Percentiles rank a stretch among this genome's conserved stretches.
Conservation (phyloP, 23 red algal species). For the Chondrus crispus region DNA sequence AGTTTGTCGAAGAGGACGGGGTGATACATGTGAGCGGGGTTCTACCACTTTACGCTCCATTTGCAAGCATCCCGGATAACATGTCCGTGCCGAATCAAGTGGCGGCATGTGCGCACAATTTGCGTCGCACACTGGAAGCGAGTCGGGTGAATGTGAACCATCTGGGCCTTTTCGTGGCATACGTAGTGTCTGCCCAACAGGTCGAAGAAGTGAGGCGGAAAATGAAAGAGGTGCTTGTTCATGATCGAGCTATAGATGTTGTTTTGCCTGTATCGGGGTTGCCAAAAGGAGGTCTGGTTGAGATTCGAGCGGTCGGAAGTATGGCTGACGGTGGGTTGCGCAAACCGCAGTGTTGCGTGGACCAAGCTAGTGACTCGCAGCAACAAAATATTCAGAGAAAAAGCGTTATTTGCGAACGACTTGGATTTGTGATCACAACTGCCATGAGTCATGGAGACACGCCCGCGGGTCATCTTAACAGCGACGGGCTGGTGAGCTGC, state of each 20-base stretch:
- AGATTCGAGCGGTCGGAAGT: slow-evolving; percentile 39
- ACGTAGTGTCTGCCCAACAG: not conserved
- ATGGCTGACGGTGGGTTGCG: not conserved
- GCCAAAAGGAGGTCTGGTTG: slow-evolving; percentile 60
- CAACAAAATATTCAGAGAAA: too few species aligned
- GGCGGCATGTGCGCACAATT: slow-evolving; percentile 60
- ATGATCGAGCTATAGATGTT: not conserved
- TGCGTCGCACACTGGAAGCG: slow-evolving; percentile 61
- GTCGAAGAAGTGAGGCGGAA: not conserved
- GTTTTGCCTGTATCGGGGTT: slow-evolving; percentile 51
- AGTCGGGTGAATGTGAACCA: not conserved
- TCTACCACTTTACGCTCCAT: slow-evolving; percentile 68
- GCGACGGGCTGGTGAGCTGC: too few species aligned
- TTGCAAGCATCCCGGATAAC: slow-evolving; percentile 37
- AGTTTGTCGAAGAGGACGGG: slow-evolving; percentile 57
- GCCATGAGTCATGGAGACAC: too few species aligned
- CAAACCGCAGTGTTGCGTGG: not conserved
- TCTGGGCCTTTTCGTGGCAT: slow-evolving; percentile 42
- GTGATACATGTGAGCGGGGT: slow-evolving; percentile 71
- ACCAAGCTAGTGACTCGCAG: too few species aligned
- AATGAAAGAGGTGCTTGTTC: not conserved
- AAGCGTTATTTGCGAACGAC: too few species aligned
- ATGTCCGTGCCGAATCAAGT: slow-evolving; percentile 35
- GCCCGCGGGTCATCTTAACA: too few species aligned
- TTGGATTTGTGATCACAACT: too few species aligned